Conservation (phyloP, 228 moss, liverwort and hornwort genomes). For the Sphagnum fallax region DNA sequence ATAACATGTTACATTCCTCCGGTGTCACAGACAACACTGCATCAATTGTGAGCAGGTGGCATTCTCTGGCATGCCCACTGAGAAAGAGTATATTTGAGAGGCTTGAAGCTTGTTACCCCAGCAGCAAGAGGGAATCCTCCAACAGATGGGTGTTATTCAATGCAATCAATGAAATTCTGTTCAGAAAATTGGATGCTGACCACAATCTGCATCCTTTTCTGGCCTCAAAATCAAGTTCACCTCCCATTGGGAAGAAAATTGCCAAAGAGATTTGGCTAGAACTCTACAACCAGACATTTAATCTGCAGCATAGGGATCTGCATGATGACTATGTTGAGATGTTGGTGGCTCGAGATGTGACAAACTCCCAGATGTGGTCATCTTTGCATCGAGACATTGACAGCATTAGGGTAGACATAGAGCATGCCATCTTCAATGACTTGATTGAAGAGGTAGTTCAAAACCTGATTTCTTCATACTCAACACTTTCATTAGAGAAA, state of each 20-base stretch:
- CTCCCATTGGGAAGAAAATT: conserved; percentile 14
- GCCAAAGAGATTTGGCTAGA: conserved; percentile 34
- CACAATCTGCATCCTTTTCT: conserved; percentile 25
- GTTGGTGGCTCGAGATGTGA: conserved; percentile 29
- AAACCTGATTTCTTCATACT: conserved; percentile 6
- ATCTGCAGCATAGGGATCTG: not conserved
- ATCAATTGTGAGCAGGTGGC: conserved; percentile 43
- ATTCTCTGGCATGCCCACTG: conserved; percentile 61
- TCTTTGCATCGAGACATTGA: conserved; percentile 12
- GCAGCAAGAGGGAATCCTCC: conserved; percentile 12
- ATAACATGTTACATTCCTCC: conserved; percentile 60
- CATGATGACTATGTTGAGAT: conserved; percentile 9
- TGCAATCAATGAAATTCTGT: conserved; percentile 58
- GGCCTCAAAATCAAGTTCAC: conserved; percentile 6
- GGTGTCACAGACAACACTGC: conserved; percentile 51
- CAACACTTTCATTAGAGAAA: not conserved
- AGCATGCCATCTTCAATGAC: conserved; percentile 24
- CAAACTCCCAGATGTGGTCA: conserved; percentile 14
- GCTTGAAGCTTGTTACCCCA: conserved; percentile 36
- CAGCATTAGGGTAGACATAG: conserved; percentile 18
- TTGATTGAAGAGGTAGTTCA: conserved; percentile 17
- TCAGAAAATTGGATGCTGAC: conserved; percentile 30
- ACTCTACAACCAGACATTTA: conserved; percentile 16
- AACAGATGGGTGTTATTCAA: conserved; percentile 59
- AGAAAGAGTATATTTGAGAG: conserved; percentile 27